Percentiles rank a stretch among this genome's conserved stretches.
Evolutionary conservation across 176 grass and related monocot species (phyloP).

Genomic region (Lolium perenne): DNA sequence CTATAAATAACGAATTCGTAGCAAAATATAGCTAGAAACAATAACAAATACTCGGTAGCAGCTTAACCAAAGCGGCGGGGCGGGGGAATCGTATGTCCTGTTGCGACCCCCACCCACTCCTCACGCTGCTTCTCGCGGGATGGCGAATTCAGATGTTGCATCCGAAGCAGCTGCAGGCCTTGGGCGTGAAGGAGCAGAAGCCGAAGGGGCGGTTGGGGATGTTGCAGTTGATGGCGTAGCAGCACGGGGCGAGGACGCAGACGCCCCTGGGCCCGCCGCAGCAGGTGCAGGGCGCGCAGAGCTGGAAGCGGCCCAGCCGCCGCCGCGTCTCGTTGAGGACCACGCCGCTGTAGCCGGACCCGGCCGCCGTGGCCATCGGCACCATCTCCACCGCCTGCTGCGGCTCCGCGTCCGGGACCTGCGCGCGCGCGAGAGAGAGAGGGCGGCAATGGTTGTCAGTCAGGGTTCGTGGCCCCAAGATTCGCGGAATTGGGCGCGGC

Average conservation of each 20-base stretch:
- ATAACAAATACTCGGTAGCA: constrained; percentile 24
- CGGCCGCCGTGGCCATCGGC: constrained; percentile 36
- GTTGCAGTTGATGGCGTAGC: constrained; percentile 99
- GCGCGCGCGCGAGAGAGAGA: neutral
- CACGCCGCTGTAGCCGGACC: constrained; percentile 47
- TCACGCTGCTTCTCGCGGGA: no score
- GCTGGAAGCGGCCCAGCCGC: constrained; percentile 73
- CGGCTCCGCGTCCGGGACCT: constrained; percentile 6
- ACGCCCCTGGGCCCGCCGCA: constrained; percentile 66
- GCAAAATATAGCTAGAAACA: constrained; percentile 51
- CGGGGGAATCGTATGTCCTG: constrained; percentile 32
- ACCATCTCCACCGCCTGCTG: constrained; percentile 33
- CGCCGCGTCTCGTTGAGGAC: constrained; percentile 71
- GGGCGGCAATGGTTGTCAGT: constrained; percentile 12
- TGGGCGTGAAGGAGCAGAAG: constrained; percentile 94
- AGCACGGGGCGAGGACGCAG: constrained; percentile 87
- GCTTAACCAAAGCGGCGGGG: constrained; percentile 38
- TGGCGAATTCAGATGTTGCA: constrained; percentile 62
- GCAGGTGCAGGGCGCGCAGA: constrained; percentile 95
- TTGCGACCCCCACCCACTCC: neutral
- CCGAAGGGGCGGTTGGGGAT: constrained; percentile 96
- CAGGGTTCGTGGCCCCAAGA: neutral
- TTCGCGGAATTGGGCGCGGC: neutral
- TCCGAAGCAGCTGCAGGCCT: constrained; percentile 70
- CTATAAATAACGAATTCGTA: constrained; percentile 41